Evolutionary conservation across 1,284 basidiomycete species (phyloP), one percentile per base, ranked within the genome.

Genomic region (Austroboletus niveus): DNA sequence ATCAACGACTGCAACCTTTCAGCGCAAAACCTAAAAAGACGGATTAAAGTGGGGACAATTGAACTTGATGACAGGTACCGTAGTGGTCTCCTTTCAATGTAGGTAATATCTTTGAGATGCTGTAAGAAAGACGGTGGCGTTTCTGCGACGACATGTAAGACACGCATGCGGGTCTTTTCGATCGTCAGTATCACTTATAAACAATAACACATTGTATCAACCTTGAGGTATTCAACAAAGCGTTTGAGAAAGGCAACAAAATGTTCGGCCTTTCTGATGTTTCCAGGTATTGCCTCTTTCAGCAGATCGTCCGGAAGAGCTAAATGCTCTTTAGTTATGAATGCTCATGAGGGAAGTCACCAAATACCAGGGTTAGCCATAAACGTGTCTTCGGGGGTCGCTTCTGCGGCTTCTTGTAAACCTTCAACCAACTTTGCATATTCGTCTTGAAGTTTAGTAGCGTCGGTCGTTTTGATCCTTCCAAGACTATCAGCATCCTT

Each of bases 71-170:
- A 42, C 41, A 68, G 77, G 54, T 64, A 89, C 93, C 90, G 82
- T 52, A 99, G 74, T n/a, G 97, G 97, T 59, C 96, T 81, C 57
- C 92, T 81, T 69, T 99, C 97, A 61, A 99, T 99, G 68, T 94
- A 99, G 11, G 97, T 99, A 61, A 99, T 98, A 65, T 99, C 97
- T 72, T 98, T 99, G 45, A 99, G 77, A 73, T 99, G 97, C 64
- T 98, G 97, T 40, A 99, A 73, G 71, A 99, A 99, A 2, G 95
- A 98, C n/a, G 92, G 76, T 0, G 97, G 97, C 5, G 97, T 99
- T 71, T 99, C 97, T n/a, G 97, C 97, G 9, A 99, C 97, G 56
- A 99, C 97, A 67, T 99, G 97, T 24, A 99, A 76, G 12, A 99
- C 97, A 44, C 97, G 85, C 96, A 99, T 99, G 46, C 97, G 84